These are phyloP conservation scores for Metschnikowia anglica DNA, from an alignment of 805 yeast species.

Conservation along the genomic window DNA sequence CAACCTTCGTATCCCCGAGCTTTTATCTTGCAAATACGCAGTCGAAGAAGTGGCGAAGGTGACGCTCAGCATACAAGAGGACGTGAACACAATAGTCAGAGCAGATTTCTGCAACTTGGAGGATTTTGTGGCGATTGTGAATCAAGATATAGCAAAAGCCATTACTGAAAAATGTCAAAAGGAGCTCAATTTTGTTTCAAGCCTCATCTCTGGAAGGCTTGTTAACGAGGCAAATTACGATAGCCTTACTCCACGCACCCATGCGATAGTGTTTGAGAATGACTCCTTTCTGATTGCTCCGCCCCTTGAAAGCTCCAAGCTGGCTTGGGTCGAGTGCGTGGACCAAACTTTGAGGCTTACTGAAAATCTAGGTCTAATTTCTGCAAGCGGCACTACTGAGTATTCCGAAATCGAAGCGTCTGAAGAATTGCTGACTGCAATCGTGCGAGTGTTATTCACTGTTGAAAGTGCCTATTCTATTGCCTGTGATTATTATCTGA, in stretches of 20 bases:
- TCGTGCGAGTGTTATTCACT: neutral
- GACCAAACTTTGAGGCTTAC: constrained; percentile 20
- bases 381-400: constrained; percentile 1
- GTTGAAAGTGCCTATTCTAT: neutral
- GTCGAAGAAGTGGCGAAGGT: constrained; percentile 1
- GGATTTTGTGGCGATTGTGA: constrained; percentile 23
- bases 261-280: constrained; percentile 33
- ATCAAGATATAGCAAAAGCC: constrained; percentile 23
- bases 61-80: constrained; percentile 7
- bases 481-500: constrained; percentile 9
- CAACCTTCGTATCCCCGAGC: constrained; percentile 5
- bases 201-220: neutral
- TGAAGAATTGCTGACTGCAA: neutral
- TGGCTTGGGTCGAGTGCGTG: constrained; percentile 23
- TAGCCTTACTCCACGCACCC: neutral
- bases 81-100: constrained; percentile 10
- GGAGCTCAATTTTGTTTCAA: constrained; percentile 2
- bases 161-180: constrained; percentile 23
- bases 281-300: constrained; percentile 42
- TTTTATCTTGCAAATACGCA: constrained; percentile 8
- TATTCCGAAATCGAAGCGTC: neutral
- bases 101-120: constrained; percentile 22
- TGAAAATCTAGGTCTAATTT: constrained; percentile 16
- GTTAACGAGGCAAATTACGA: neutral
- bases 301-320: constrained; percentile 37